These are phyloP conservation scores for Cladosporium sp. DNA, from an alignment of 2,329 filamentous ascomycete species.

Conservation along the genomic window DNA sequence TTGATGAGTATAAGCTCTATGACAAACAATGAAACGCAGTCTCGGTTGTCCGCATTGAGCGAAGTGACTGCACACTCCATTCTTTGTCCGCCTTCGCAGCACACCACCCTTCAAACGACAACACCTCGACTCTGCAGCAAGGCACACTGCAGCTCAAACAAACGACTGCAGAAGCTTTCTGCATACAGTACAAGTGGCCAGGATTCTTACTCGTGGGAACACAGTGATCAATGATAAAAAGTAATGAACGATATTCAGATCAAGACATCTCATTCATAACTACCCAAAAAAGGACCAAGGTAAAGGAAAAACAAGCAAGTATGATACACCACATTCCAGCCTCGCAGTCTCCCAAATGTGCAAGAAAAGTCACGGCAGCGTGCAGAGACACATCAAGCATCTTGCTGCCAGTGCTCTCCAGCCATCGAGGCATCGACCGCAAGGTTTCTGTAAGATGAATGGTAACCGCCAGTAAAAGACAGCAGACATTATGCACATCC, in stretches of 20 bases:
- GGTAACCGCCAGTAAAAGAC: constrained; percentile 2
- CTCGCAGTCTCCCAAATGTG: background rate
- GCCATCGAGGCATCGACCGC: background rate
- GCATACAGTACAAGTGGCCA: too few relatives aligned
- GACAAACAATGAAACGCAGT: background rate
- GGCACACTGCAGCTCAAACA: constrained; percentile 6
- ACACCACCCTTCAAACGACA: background rate
- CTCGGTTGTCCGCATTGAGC: background rate
- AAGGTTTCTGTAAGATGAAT: background rate
- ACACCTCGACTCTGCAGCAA: background rate
- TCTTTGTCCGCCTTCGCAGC: constrained; percentile 1
- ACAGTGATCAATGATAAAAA: background rate
- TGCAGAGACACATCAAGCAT: constrained; percentile 5
- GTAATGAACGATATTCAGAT: background rate
- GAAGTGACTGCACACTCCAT: background rate
- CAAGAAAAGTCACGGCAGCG: background rate
- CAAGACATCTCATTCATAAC: constrained; percentile 15
- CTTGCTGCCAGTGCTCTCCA: background rate
- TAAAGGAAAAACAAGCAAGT: background rate
- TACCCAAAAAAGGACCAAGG: background rate
- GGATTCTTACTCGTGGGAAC: background rate
- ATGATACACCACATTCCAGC: constrained; percentile 12
- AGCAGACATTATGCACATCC: constrained; percentile 26
- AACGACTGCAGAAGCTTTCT: too few relatives aligned
- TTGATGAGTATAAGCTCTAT: background rate